Evolutionary conservation across 2,329 filamentous ascomycete species (phyloP), one percentile per base, ranked within the genome.

Genomic region (Xylaria arbuscula): DNA sequence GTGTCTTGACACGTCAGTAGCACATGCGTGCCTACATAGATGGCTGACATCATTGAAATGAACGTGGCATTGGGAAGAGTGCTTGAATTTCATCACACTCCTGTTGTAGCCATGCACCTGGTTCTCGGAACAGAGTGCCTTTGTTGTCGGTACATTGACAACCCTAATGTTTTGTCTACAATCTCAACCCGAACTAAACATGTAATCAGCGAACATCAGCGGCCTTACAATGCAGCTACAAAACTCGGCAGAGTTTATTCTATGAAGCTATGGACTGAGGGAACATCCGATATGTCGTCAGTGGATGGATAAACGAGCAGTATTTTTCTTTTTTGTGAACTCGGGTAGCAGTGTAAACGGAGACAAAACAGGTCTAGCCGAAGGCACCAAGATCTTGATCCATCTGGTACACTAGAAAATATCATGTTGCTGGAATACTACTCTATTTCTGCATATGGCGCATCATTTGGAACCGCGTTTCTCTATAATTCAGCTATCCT

Each of bases 121-220:
- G 66, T 66, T 62, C 58, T 66, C 48, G 66, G 66, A 62, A 55
- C 47, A 32, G 58, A 32, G 47, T 48, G 48, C 34, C 47, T 66
- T 19, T 48, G 11, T 67, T 38, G 24, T 64, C 40, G 59, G 55
- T 53, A 32, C 6, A 51, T 40, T 22, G n/a, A 34, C 17, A 22
- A 34, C 4, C 22, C 34, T 11, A 10, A 8, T 34, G 40, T 17
- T 11, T 59, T 36, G 1, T 19, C 38, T 7, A 42, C 38, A 19
- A 24, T 34, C 24, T 47, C 19, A 13, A 68, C 62, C 48, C 42
- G 15, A 60, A 36, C 13, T 47, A 1, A 38, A 19, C 10, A 56
- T 19, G 45, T 3, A 11, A 28, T 51, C 22, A 10, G 17, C 1
- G n/a, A 57, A 15, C 17, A 59, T 45, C n/a, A 62, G 36, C 5